Conservation (phyloP, 2,329 filamentous ascomycete genomes). For the Bipolaris bicolor region DNA sequence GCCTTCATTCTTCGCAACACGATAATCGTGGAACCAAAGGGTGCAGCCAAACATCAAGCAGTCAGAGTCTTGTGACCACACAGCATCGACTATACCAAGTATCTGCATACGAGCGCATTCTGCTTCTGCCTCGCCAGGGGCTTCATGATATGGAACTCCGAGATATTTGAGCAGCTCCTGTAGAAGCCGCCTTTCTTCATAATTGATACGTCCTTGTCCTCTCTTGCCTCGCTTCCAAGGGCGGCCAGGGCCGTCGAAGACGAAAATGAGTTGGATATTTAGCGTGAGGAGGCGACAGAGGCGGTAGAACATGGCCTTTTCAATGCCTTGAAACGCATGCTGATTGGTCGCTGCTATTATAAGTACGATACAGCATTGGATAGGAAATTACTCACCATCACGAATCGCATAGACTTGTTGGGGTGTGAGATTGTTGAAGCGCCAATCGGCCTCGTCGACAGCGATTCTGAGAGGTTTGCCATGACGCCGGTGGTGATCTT, state of each 20-base stretch:
- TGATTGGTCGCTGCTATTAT: conserved; percentile 28
- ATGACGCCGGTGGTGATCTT: conserved; percentile 45
- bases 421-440: conserved; percentile 51
- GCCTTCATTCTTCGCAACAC: conserved; percentile 32
- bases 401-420: conserved; percentile 46
- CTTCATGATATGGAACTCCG: conserved; percentile 52
- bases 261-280: conserved; percentile 60
- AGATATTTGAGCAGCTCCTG: conserved; percentile 49
- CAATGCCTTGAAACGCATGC: conserved; percentile 49
- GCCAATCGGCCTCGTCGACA: conserved; percentile 54
- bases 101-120: conserved; percentile 56
- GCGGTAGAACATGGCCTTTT: conserved; percentile 51
- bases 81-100: conserved; percentile 55
- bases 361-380: not conserved
- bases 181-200: conserved; percentile 41
- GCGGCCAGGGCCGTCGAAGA: conserved; percentile 60
- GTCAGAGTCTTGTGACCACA: conserved; percentile 58
- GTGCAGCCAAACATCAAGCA: conserved; percentile 56
- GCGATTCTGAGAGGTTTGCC: conserved; percentile 50
- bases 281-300: conserved; percentile 56
- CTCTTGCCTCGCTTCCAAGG: conserved; percentile 45
- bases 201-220: conserved; percentile 42
- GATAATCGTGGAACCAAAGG: conserved; percentile 49
- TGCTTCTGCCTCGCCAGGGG: conserved; percentile 57
- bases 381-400: conserved; percentile 31